phyloP scores from a whole-genome alignment of 192 early-diverging fungal genomes.

The Lunasporangiospora selenospora region DNA sequence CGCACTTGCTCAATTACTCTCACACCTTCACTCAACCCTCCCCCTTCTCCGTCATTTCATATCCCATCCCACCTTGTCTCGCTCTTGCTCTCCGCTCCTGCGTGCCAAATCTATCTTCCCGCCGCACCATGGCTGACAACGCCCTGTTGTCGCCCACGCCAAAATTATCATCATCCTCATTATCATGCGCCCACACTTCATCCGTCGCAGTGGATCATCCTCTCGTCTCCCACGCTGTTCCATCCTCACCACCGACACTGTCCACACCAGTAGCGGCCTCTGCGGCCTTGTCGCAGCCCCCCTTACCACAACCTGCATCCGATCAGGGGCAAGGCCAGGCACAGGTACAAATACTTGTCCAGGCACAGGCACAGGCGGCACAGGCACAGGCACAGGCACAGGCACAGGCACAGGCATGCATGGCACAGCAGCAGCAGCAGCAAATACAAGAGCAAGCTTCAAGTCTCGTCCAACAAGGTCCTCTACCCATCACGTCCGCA shows the following conservation, averaged over 20 bases:
- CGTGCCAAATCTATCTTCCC: too few species aligned
- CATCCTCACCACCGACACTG: neutral
- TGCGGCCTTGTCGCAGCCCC: neutral
- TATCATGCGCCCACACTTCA: neutral
- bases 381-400: neutral
- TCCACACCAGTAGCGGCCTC: neutral
- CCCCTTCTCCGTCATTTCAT: neutral
- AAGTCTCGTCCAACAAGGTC: too few species aligned
- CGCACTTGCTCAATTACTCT: neutral
- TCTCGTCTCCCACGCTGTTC: too few species aligned
- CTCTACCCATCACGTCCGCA: neutral
- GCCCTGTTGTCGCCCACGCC: neutral
- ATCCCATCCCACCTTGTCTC: neutral
- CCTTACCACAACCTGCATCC: neutral
- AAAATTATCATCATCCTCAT: neutral
- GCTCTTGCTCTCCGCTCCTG: neutral
- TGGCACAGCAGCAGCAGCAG: neutral
- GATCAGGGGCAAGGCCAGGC: neutral
- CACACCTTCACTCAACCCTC: neutral
- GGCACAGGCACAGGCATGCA: neutral
- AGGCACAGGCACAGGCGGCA: neutral
- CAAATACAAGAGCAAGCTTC: neutral
- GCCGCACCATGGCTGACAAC: too few species aligned
- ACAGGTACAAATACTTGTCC: neutral
- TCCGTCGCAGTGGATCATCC: too few species aligned